Evolutionary conservation across 139 green algal genomes (phyloP), one percentile per base, ranked within the genome.

Genomic region (Asterochloris sp.): DNA sequence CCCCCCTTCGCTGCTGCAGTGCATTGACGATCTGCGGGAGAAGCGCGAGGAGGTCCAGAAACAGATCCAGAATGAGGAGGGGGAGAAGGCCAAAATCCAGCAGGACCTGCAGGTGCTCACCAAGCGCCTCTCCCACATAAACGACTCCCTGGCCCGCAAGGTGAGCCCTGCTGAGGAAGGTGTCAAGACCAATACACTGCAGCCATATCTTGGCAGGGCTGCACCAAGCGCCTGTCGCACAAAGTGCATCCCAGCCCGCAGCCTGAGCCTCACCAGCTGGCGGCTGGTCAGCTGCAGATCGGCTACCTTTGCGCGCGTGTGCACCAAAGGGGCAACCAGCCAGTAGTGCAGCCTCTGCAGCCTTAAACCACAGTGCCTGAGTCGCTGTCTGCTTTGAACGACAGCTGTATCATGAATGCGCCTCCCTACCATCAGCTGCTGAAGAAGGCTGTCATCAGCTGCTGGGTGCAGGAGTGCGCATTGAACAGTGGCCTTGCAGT

Each of bases 1-100:
- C 66, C 19, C 66, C 79, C 12, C 83, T 9, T 13, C 82, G 26
- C 73, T 76, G 54, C 54, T 69, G 29, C 89, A 95, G 91, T 54
- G 92, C 82, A 94, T 97, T 62, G 92, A 97, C 80, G 93, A 97
- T 73, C 78, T 97, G 21, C 83, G 88, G 15, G 92, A 96, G 76
- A 96, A 93, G 81, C 82, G 92, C 13, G 89, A 91, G 62, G 88
- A 92, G 80, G 88, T 97, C 16, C 78, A 90, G 1, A 85, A 89
- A 28, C 87, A 91, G 68, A 87, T 94, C 4, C 76, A 89, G 24
- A 90, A 94, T 29, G 91, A 97, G 29, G 91, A 94, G 84, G 74
- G 82, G 4, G 90, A 96, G 74, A 94, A 93, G 81, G 75, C 76
- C 2, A 93, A 92, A 67, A 91, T 96, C 64, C 88, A 91, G 60